phyloP scores from a whole-genome alignment of 139 green algal genomes.

The Chlorella sp. region DNA sequence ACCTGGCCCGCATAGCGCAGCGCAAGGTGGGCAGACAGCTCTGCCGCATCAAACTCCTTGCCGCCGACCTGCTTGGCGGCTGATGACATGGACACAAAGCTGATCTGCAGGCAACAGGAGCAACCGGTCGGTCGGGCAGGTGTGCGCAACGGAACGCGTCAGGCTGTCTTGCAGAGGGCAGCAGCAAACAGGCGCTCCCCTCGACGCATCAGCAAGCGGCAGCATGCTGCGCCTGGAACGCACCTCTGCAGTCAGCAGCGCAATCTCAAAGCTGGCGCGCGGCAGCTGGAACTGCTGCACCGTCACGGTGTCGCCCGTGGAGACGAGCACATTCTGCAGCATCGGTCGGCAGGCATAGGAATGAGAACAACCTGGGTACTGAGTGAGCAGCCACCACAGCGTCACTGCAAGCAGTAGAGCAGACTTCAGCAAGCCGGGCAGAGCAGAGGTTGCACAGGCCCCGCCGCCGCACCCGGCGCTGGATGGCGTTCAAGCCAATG shows the following conservation, averaged over 20 bases:
- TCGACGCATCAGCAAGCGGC: no score
- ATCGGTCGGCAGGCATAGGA: neutral
- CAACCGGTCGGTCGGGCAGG: no score
- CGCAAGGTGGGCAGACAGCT: slow-evolving; percentile 72
- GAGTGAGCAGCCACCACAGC: neutral
- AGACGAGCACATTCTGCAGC: slow-evolving; percentile 73
- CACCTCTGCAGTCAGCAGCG: slow-evolving; percentile 80
- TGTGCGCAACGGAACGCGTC: no score
- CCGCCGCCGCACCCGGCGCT: slow-evolving; percentile 68
- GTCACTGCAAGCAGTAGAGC: no score
- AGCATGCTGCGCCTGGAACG: no score
- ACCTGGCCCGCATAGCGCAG: slow-evolving; percentile 75
- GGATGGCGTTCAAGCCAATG: slow-evolving; percentile 88
- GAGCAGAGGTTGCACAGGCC: no score
- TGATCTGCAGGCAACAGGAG: neutral
- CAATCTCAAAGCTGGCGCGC: slow-evolving; percentile 52
- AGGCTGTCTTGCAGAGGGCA: neutral
- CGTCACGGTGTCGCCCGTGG: slow-evolving; percentile 65
- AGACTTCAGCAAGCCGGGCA: no score
- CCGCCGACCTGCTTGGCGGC: slow-evolving; percentile 53
- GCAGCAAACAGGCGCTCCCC: no score
- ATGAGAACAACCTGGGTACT: neutral
- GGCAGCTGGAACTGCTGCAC: slow-evolving; percentile 54
- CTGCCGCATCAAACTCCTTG: slow-evolving; percentile 69
- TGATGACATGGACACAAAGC: slow-evolving; percentile 52